Conservation (phyloP, 768 basidiomycete species). For the Termitomyces sp. region DNA sequence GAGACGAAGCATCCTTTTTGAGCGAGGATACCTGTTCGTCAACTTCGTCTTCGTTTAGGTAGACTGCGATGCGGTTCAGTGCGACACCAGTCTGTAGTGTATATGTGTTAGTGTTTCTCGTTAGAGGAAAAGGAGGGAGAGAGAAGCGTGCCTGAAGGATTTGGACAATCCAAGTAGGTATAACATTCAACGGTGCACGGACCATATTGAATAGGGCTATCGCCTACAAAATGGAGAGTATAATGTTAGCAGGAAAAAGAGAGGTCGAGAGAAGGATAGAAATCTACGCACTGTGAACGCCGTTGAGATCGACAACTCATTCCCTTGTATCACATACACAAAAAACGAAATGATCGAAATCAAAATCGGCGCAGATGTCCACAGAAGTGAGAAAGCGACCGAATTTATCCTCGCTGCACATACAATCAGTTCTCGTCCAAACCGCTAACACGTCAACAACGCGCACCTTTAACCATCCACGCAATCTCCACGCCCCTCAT, state of each 20-base stretch:
- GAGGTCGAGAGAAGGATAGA: background rate
- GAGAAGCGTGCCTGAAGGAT: constrained; percentile 51
- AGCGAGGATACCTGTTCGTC: constrained; percentile 61
- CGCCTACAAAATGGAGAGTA: constrained; percentile 34
- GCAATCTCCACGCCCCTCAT: constrained; percentile 68
- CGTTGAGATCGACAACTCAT: constrained; percentile 70
- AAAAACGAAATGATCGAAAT: constrained; percentile 82
- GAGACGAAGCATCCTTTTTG: constrained; percentile 36
- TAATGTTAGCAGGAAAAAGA: background rate
- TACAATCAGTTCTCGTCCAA: background rate
- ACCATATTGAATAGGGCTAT: constrained; percentile 88
- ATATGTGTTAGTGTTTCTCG: background rate
- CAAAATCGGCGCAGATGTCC: constrained; percentile 73
- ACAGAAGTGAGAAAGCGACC: constrained; percentile 67
- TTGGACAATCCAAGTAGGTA: constrained; percentile 79
- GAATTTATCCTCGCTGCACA: constrained; percentile 60
- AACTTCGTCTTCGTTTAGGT: constrained; percentile 71
- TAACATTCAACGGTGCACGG: constrained; percentile 69
- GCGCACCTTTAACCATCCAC: constrained; percentile 71
- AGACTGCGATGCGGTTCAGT: constrained; percentile 63
- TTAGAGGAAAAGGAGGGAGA: background rate
- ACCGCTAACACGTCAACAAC: background rate
- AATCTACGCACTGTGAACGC: constrained; percentile 72
- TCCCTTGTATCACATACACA: constrained; percentile 65
- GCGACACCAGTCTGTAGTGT: constrained; percentile 52